phyloP scores from a whole-genome alignment of 805 yeast genomes.

The Kuraishia capsulata region DNA sequence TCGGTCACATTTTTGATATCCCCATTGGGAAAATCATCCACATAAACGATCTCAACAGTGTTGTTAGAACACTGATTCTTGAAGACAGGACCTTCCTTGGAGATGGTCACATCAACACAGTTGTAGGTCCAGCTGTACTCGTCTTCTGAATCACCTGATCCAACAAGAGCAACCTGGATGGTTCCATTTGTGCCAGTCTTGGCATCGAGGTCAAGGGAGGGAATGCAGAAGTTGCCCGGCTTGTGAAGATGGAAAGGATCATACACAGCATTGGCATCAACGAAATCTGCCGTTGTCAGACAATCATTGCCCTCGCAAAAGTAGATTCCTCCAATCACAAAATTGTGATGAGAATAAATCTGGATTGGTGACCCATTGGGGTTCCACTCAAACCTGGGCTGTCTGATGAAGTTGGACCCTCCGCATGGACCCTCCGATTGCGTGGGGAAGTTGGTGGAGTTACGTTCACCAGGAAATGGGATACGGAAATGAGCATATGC shows the following conservation, averaged over 20 bases:
- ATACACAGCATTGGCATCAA: constrained; percentile 8
- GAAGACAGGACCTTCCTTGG: constrained; percentile 14
- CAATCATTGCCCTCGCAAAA: constrained; percentile 16
- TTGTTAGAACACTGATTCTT: constrained; percentile 20
- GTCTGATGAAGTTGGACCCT: constrained; percentile 15
- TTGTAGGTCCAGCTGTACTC: constrained; percentile 17
- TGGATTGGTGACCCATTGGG: constrained; percentile 22
- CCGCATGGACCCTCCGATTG: constrained; percentile 21
- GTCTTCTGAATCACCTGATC: constrained; percentile 9
- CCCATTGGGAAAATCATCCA: constrained; percentile 4
- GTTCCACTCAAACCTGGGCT: constrained; percentile 20
- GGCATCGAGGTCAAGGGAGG: constrained; percentile 14
- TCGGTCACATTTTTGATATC: background rate
- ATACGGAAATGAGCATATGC: constrained; percentile 19
- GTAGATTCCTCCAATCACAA: constrained; percentile 17
- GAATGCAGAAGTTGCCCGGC: constrained; percentile 18
- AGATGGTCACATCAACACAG: constrained; percentile 19
- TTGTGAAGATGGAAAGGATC: constrained; percentile 14
- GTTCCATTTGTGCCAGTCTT: constrained; percentile 15
- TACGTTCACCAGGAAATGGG: constrained; percentile 23
- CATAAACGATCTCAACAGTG: constrained; percentile 6
- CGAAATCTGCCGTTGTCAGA: constrained; percentile 13
- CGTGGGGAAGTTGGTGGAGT: constrained; percentile 17
- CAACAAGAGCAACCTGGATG: constrained; percentile 17
- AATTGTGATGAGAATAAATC: constrained; percentile 11